A percentile compares a stretch with the other conserved stretches of the same genome.
Evolutionary conservation across 345 rosid genomes (phyloP).

Genomic region (Gossypioides kirkii): DNA sequence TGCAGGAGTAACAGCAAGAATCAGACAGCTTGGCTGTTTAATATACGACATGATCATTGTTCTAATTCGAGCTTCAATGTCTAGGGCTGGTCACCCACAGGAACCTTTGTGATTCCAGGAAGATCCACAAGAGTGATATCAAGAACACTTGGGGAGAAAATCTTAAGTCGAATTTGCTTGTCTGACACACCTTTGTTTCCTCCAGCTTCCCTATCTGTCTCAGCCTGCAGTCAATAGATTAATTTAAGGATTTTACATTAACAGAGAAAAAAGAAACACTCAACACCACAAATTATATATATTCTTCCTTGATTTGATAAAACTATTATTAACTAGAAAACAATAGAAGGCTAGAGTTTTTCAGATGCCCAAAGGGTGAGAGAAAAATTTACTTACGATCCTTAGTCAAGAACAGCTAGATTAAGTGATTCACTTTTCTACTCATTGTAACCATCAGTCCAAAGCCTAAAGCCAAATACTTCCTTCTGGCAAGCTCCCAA

Average conservation of each 20-base stretch:
- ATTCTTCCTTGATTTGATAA: neutral
- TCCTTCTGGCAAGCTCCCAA: slow-evolving; percentile 4
- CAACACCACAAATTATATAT: neutral
- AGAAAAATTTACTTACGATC: neutral
- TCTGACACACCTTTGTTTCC: slow-evolving; percentile 88
- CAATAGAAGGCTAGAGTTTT: neutral
- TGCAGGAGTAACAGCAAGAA: slow-evolving; percentile 86
- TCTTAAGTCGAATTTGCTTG: slow-evolving; percentile 78
- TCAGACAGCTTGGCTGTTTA: slow-evolving; percentile 74
- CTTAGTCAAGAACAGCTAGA: neutral
- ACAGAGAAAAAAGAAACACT: too few relatives aligned
- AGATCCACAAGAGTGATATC: slow-evolving; percentile 91
- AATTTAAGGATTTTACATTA: neutral
- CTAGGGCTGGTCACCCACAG: slow-evolving; percentile 95
- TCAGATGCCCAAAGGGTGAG: neutral
- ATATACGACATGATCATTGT: slow-evolving; percentile 94
- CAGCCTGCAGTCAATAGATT: slow-evolving; percentile 42
- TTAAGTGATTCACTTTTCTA: neutral
- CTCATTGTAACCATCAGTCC: neutral
- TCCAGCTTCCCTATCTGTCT: slow-evolving; percentile 81
- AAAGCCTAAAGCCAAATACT: neutral
- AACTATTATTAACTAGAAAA: neutral
- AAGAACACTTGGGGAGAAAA: slow-evolving; percentile 85
- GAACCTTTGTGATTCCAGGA: slow-evolving; percentile 94
- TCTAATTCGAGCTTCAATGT: slow-evolving; percentile 87